These are phyloP conservation scores for Aethionema arabicum DNA, from an alignment of 345 rosid genomes.

Conservation along the genomic window DNA sequence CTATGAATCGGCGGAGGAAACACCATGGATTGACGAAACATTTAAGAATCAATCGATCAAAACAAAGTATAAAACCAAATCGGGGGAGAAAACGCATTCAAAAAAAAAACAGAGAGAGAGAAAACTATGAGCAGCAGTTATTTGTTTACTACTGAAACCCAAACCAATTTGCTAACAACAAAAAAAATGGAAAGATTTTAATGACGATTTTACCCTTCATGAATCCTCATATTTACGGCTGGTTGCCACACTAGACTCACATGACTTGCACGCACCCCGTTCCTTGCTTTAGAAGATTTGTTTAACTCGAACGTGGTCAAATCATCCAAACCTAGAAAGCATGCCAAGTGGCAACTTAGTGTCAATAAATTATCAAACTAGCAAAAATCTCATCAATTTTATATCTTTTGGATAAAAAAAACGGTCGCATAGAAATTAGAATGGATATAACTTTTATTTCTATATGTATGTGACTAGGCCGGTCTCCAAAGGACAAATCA, in stretches of 20 bases:
- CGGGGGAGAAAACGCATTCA: slow-evolving; percentile 8
- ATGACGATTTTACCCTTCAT: slow-evolving; percentile 17
- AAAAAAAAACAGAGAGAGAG: slow-evolving; percentile 18
- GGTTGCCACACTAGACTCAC: slow-evolving; percentile 15
- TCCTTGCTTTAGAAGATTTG: slow-evolving; percentile 33
- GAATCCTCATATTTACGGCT: background rate
- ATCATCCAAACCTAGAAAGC: slow-evolving; percentile 7
- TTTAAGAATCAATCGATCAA: slow-evolving; percentile 12
- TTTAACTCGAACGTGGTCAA: slow-evolving; percentile 13
- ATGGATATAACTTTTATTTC: too few relatives aligned
- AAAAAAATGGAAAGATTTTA: background rate
- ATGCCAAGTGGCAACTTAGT: slow-evolving; percentile 14
- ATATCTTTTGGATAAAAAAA: too few relatives aligned
- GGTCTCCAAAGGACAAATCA: too few relatives aligned
- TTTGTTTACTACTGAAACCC: slow-evolving; percentile 27
- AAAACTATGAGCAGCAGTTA: slow-evolving; percentile 36
- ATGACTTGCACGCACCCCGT: slow-evolving; percentile 29
- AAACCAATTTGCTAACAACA: slow-evolving; percentile 20
- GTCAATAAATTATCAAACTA: background rate
- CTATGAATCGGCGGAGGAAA: slow-evolving; percentile 34
- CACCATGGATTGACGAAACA: slow-evolving; percentile 36
- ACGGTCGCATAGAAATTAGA: too few relatives aligned
- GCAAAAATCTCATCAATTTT: too few relatives aligned
- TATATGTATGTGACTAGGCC: too few relatives aligned
- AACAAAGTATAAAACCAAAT: slow-evolving; percentile 24